Evolutionary conservation across 352 stramenopile genomes (phyloP), one percentile per base, ranked within the genome.

Genomic region (Phytophthora fragariaefolia): DNA sequence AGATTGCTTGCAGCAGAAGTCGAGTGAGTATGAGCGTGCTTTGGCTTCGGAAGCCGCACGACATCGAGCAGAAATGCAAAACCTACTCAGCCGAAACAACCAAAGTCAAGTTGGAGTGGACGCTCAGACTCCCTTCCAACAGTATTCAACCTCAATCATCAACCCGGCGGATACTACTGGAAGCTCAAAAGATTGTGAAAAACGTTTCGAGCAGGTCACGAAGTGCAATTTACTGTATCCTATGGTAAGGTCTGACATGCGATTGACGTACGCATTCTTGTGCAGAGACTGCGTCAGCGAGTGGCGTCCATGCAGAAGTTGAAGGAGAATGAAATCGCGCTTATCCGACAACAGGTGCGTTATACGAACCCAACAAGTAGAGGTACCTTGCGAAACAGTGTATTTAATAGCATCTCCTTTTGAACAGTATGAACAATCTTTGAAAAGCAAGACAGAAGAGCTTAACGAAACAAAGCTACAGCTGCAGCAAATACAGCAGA

Each of bases 281-380:
- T n/a, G 15, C 56, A 90, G 71, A 72, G 70, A 38, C 65, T 91
- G 15, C 56, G 58, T 8, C 82, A 92, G 28, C 82, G 80, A 1
- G 62, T 92, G 5, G 69, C 66, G 15, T 63, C 65, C 4, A 47
- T 95, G 22, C 82, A 95, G 54, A 75, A 61, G 27, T 71, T 71
- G 15, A 95, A 95, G 62, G 75, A 90, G 42, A 76, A 73, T 48
- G 83, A 95, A 51, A 85, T 95, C 20, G 65, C 80, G 42, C 81
- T 92, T 23, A 85, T 95, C 45, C 83, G 81, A 10, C 74, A 84
- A 26, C 87, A 95, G 56, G 81, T 86, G 59, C 3, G 38, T 66
- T 32, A 8, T 26, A 13, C 8, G 6, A 17, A 15, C 18, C 12
- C 24, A 23, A 24, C 40, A 24, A 15, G 32, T 17, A 38, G 32